Evolutionary conservation across 345 rosid species (phyloP).

Genomic region (Eucalyptus leucophloia): DNA sequence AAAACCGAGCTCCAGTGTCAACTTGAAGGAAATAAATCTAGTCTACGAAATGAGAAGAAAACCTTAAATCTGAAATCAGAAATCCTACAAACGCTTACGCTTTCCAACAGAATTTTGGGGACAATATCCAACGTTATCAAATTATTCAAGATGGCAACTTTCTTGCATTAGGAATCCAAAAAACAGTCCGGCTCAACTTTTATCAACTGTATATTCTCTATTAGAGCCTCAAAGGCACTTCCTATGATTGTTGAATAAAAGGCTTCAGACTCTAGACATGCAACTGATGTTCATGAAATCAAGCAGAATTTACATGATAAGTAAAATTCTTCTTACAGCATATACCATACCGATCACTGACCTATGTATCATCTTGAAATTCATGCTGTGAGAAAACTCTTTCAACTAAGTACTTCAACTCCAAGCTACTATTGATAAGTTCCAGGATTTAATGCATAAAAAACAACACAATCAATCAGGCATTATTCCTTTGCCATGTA

Average conservation of each 20-base stretch:
- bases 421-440: background rate
- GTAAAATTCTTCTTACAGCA: background rate
- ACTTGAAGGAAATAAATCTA: background rate
- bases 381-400: background rate
- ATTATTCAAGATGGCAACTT: background rate
- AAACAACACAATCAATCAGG: background rate
- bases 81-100: accelerated
- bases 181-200: accelerated
- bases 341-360: background rate
- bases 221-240: background rate
- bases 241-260: background rate
- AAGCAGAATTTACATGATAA: background rate
- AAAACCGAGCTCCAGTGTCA: background rate
- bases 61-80: background rate
- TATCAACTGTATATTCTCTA: background rate
- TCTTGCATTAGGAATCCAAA: background rate
- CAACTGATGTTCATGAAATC: background rate
- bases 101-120: background rate
- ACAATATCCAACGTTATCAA: background rate
- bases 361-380: background rate
- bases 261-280: background rate
- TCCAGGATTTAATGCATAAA: background rate
- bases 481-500: background rate
- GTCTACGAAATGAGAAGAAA: accelerated
- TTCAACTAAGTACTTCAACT: background rate